A percentile compares a stretch with the other conserved stretches of the same genome.
These are phyloP conservation scores for Lecanoromycetidae sp. DNA, from an alignment of 2,329 filamentous ascomycete species.

Conservation along the genomic window DNA sequence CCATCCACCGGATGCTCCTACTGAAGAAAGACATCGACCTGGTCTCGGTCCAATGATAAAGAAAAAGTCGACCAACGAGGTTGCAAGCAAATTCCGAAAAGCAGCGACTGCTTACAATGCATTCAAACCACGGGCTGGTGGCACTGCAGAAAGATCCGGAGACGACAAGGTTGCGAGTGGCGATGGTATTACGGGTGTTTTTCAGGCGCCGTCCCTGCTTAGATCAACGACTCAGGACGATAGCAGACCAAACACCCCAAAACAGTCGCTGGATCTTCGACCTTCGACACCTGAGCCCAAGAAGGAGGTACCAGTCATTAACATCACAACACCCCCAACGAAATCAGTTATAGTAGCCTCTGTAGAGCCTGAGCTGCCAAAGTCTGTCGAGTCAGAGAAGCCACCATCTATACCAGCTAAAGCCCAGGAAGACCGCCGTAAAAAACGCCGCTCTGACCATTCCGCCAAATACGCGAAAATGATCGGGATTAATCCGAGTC, in stretches of 20 bases:
- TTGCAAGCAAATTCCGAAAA: constrained; percentile 67
- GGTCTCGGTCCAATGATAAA: constrained; percentile 87
- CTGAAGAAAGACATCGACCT: constrained; percentile 49
- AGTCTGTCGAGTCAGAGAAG: neutral
- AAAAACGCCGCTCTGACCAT: constrained; percentile 56
- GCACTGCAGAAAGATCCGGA: constrained; percentile 65
- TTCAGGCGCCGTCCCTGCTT: constrained; percentile 39
- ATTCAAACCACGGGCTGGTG: constrained; percentile 81
- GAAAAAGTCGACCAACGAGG: constrained; percentile 58
- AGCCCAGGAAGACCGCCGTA: constrained; percentile 40
- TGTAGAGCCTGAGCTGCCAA: constrained; percentile 1
- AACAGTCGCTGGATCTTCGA: constrained; percentile 19
- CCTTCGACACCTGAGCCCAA: constrained; percentile 23
- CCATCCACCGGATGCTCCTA: constrained; percentile 28
- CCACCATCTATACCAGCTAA: constrained; percentile 20
- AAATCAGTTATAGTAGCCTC: constrained; percentile 18
- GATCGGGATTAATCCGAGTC: constrained; percentile 61
- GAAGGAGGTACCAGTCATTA: constrained; percentile 44
- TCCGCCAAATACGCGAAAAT: constrained; percentile 66
- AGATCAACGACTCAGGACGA: constrained; percentile 32
- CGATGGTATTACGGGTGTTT: constrained; percentile 76
- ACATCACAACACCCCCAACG: constrained; percentile 38
- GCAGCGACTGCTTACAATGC: constrained; percentile 59
- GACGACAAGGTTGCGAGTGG: constrained; percentile 50
- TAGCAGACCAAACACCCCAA: constrained; percentile 22